Percentiles rank a stretch among this genome's conserved stretches.
Conservation (phyloP, 148 eudicot genomes). For the Rhododendron kiyosumense region DNA sequence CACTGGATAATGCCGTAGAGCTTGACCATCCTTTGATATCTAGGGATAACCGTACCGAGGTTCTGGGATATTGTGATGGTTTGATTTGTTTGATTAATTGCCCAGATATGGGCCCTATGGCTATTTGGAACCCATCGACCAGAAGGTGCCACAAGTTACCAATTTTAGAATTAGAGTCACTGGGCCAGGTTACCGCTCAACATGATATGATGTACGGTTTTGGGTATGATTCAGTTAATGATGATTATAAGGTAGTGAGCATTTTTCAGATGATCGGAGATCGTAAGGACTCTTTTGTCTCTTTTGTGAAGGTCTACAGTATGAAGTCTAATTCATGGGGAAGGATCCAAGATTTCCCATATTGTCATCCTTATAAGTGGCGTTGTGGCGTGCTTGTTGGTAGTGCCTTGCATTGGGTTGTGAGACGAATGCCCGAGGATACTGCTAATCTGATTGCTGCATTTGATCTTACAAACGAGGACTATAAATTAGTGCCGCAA, state of each 20-base stretch:
- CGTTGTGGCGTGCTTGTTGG: conserved; percentile 10
- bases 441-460: conserved; percentile 11
- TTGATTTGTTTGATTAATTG: neutral
- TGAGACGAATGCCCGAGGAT: neutral
- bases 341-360: conserved; percentile 22
- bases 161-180: neutral
- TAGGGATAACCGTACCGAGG: conserved; percentile 5
- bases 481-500: conserved; percentile 9
- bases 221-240: conserved; percentile 27
- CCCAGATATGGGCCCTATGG: neutral
- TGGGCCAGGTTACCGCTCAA: neutral
- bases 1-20: conserved; percentile 13
- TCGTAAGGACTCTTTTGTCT: neutral
- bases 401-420: conserved; percentile 38
- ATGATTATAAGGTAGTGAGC: conserved; percentile 43
- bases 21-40: neutral
- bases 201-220: neutral
- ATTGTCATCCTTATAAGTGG: conserved; percentile 2
- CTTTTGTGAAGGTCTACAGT: conserved; percentile 35
- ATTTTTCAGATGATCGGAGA: conserved; percentile 15
- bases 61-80: conserved; percentile 28
- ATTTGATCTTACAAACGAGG: conserved; percentile 28
- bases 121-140: conserved; percentile 4
- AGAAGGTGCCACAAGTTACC: neutral
- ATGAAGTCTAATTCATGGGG: conserved; percentile 6